Percentiles rank a stretch among this genome's conserved stretches.
Conservation (phyloP, 2,329 filamentous ascomycete genomes). For the Nemania sp. region DNA sequence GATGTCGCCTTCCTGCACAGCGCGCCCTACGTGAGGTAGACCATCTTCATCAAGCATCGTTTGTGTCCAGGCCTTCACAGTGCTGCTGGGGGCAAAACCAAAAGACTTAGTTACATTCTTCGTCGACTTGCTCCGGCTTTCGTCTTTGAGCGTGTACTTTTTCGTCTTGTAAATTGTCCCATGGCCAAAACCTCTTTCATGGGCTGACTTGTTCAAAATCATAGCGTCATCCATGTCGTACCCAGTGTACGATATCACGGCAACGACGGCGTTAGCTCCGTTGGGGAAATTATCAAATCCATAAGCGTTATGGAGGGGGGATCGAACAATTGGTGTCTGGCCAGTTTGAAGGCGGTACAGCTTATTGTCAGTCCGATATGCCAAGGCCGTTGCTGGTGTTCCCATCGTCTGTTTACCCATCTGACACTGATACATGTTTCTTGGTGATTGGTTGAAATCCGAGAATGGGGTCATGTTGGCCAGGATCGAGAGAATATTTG, state of each 20-base stretch:
- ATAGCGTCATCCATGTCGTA: constrained; percentile 99
- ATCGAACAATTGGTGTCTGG: constrained; percentile 90
- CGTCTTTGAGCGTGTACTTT: constrained; percentile 83
- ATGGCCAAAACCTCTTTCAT: constrained; percentile 93
- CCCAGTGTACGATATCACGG: constrained; percentile 97
- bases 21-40: constrained; percentile 77
- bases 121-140: constrained; percentile 67
- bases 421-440: constrained; percentile 99
- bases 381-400: constrained; percentile 83
- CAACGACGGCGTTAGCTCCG: constrained; percentile 91
- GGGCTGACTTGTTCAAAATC: constrained; percentile 97
- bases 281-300: constrained; percentile 98
- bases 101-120: constrained; percentile 81
- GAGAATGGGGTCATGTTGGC: constrained; percentile 99
- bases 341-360: constrained; percentile 92
- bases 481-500: constrained; percentile 95
- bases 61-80: constrained; percentile 72
- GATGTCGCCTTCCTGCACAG: constrained; percentile 79
- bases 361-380: constrained; percentile 95
- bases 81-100: constrained; percentile 81
- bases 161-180: constrained; percentile 99
- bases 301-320: constrained; percentile 93
- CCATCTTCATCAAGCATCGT: constrained; percentile 84
- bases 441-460: constrained; percentile 96
- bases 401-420: constrained; percentile 99